A percentile compares a stretch with the other conserved stretches of the same genome.
These are phyloP conservation scores for Purpureocillium lavendulum DNA, from an alignment of 2,329 filamentous ascomycete species.

Conservation along the genomic window DNA sequence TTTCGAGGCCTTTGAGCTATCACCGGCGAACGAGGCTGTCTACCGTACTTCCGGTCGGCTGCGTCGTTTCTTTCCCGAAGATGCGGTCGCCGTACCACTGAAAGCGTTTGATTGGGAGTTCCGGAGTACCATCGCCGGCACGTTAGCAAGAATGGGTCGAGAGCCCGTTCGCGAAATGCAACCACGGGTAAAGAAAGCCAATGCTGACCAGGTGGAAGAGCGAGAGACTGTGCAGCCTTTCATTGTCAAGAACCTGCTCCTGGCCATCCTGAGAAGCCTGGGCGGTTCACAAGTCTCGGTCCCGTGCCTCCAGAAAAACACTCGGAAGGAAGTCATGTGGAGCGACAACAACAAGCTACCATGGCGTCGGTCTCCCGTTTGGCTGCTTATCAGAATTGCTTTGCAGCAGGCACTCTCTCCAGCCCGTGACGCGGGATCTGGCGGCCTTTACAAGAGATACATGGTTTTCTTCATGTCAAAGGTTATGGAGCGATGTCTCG, in stretches of 20 bases:
- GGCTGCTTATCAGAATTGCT: conserved; percentile 45
- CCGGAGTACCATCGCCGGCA: conserved; percentile 7
- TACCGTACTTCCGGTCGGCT: conserved; percentile 20
- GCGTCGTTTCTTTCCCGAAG: conserved; percentile 17
- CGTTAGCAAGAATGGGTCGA: conserved; percentile 16
- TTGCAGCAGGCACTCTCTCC: conserved; percentile 25
- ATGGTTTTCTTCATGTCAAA: conserved; percentile 4
- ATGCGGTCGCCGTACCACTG: conserved; percentile 10
- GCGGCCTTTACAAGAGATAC: conserved; percentile 3
- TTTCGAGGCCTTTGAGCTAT: conserved; percentile 26
- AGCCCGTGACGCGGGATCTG: conserved; percentile 2
- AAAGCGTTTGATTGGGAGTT: conserved; percentile 10
- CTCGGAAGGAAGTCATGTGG: conserved; percentile 46
- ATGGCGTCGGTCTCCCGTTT: conserved; percentile 45
- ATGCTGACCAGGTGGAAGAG: conserved; percentile 23
- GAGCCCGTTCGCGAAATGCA: conserved; percentile 12
- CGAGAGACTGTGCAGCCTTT: conserved; percentile 39
- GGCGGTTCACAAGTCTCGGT: conserved; percentile 21
- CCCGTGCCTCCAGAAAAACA: conserved; percentile 37
- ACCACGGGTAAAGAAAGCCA: conserved; percentile 26
- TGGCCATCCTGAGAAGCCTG: conserved; percentile 25
- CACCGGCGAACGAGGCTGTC: conserved; percentile 16
- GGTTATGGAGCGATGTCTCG: neutral
- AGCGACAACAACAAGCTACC: conserved; percentile 7
- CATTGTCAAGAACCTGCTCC: conserved; percentile 40